phyloP scores from a whole-genome alignment of 345 rosid genomes.

The Theobroma cacao region DNA sequence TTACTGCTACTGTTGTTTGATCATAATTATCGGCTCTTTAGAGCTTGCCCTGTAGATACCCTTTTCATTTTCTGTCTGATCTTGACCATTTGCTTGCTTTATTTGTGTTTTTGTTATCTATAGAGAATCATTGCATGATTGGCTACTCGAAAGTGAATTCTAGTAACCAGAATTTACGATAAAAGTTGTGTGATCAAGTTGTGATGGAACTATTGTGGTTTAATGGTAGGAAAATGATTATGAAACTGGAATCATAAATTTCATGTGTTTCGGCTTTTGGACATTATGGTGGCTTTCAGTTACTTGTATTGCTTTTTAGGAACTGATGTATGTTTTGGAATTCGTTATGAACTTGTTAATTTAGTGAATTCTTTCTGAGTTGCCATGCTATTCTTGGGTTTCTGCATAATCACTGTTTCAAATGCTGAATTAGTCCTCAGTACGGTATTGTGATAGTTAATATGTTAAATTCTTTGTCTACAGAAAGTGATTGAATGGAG shows the following conservation, averaged over 20 bases:
- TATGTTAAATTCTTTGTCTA: background rate
- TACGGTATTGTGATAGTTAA: background rate
- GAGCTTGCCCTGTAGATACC: slow-evolving; percentile 5
- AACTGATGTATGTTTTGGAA: slow-evolving; percentile 5
- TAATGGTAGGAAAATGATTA: background rate
- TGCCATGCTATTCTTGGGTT: background rate
- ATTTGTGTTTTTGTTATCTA: background rate
- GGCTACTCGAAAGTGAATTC: background rate
- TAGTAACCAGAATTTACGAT: background rate
- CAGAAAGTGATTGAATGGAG: slow-evolving; percentile 50
- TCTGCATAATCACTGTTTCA: background rate
- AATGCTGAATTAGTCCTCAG: slow-evolving; percentile 2
- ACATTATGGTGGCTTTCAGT: background rate
- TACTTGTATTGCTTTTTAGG: background rate
- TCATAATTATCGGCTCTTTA: slow-evolving; percentile 3
- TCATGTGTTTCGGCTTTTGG: background rate
- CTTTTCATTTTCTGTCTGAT: slow-evolving; percentile 4
- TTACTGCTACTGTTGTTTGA: background rate
- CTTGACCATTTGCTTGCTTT: slow-evolving; percentile 2
- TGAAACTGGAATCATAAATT: background rate
- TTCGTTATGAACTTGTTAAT: slow-evolving; percentile 3
- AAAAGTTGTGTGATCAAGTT: background rate
- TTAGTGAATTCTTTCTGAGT: background rate
- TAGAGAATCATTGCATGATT: background rate
- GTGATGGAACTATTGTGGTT: background rate